Conservation (phyloP, 2,329 filamentous ascomycete species). For the Atkinsonella texensis region DNA sequence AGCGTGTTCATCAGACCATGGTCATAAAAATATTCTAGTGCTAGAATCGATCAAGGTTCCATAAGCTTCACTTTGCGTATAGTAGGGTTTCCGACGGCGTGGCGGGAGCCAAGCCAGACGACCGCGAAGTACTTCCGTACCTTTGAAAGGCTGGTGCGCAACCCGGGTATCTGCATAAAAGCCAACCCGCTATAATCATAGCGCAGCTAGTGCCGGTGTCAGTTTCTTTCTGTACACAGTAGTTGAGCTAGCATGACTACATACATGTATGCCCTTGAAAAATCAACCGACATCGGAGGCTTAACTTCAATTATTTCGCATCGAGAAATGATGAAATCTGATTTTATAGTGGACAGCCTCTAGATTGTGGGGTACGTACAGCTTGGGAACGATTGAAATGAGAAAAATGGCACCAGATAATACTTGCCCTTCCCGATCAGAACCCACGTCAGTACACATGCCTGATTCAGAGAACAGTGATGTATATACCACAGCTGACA, state of each 20-base stretch:
- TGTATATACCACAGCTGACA: background rate
- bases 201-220: background rate
- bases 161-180: conserved; percentile 2
- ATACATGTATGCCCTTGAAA: too few relatives aligned
- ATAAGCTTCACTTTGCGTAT: too few relatives aligned
- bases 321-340: background rate
- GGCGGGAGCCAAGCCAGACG: background rate
- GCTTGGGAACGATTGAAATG: background rate
- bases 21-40: background rate
- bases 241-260: too few relatives aligned
- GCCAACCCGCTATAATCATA: conserved; percentile 1
- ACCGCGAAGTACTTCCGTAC: background rate
- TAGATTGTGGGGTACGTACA: background rate
- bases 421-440: conserved; percentile 28
- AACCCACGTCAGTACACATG: conserved; percentile 33
- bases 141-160: background rate
- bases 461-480: background rate
- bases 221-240: background rate
- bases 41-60: background rate
- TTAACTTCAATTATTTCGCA: too few relatives aligned
- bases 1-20: background rate
- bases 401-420: conserved; percentile 24
- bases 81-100: too few relatives aligned
- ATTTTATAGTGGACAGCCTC: background rate
- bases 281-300: too few relatives aligned